phyloP scores from a whole-genome alignment of 331 rosid species.

The Phaseolus coccineus region DNA sequence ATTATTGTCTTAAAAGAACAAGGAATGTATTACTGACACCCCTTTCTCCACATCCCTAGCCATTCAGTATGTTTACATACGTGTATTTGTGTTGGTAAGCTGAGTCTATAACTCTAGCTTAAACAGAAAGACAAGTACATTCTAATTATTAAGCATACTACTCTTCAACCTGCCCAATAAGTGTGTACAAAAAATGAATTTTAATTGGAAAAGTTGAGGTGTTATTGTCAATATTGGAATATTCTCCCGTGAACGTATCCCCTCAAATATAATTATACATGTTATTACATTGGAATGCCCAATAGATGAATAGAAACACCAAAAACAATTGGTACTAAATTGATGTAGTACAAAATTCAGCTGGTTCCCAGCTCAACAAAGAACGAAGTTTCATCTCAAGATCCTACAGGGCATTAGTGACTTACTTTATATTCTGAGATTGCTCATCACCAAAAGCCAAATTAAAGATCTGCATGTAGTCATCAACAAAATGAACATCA shows the following conservation, averaged over 20 bases:
- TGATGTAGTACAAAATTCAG: slow-evolving; percentile 44
- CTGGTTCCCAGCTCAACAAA: slow-evolving; percentile 50
- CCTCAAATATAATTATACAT: slow-evolving; percentile 36
- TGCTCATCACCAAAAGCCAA: slow-evolving; percentile 70
- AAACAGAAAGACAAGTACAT: background rate
- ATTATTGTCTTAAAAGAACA: background rate
- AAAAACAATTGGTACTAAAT: slow-evolving; percentile 7
- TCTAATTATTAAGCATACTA: background rate
- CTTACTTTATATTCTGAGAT: slow-evolving; percentile 41
- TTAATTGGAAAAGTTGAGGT: background rate
- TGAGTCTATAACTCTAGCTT: too few species aligned
- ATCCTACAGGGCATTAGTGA: slow-evolving; percentile 28
- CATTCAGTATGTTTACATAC: background rate
- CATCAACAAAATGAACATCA: slow-evolving; percentile 93
- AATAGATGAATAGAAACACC: slow-evolving; percentile 14
- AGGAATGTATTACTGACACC: background rate
- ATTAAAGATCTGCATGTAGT: slow-evolving; percentile 72
- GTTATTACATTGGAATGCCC: slow-evolving; percentile 47
- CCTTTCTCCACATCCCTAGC: background rate
- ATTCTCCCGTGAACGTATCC: background rate
- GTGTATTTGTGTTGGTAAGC: too few species aligned
- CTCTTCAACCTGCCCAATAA: background rate
- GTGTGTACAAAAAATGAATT: background rate
- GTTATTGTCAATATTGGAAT: slow-evolving; percentile 20
- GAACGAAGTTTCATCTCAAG: slow-evolving; percentile 39